Conservation (phyloP, 345 rosid species). For the Kandelia obovata region DNA sequence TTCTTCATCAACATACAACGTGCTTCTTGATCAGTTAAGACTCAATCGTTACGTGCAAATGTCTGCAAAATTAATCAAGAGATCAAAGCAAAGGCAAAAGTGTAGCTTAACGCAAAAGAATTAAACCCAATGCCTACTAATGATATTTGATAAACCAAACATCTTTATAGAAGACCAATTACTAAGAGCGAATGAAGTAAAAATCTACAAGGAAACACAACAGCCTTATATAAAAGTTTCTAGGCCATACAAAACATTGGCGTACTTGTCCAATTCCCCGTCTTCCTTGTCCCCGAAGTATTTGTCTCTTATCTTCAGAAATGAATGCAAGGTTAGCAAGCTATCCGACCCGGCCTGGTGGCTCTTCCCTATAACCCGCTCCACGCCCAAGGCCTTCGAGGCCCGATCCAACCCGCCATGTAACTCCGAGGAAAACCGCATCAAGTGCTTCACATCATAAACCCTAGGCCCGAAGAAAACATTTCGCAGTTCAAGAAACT, state of each 20-base stretch:
- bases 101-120: not conserved
- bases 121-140: not conserved
- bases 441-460: constrained; percentile 79
- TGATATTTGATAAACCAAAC: not conserved
- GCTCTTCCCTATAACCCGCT: constrained; percentile 73
- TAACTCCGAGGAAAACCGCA: constrained; percentile 56
- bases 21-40: no score
- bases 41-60: no score
- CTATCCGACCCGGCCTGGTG: constrained; percentile 96
- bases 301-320: constrained; percentile 60
- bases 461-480: constrained; percentile 57
- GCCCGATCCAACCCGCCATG: constrained; percentile 78
- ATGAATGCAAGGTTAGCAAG: constrained; percentile 82
- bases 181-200: not conserved
- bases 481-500: constrained; percentile 44
- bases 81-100: not conserved
- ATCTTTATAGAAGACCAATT: not conserved
- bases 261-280: constrained; percentile 57
- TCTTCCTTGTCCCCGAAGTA: constrained; percentile 42
- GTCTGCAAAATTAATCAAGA: not conserved
- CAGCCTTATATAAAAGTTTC: constrained; percentile 18
- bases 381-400: constrained; percentile 47
- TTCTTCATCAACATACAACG: no score
- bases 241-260: constrained; percentile 72
- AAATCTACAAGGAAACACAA: not conserved